phyloP scores from a whole-genome alignment of 345 rosid species.

The Iberis pinnata region DNA sequence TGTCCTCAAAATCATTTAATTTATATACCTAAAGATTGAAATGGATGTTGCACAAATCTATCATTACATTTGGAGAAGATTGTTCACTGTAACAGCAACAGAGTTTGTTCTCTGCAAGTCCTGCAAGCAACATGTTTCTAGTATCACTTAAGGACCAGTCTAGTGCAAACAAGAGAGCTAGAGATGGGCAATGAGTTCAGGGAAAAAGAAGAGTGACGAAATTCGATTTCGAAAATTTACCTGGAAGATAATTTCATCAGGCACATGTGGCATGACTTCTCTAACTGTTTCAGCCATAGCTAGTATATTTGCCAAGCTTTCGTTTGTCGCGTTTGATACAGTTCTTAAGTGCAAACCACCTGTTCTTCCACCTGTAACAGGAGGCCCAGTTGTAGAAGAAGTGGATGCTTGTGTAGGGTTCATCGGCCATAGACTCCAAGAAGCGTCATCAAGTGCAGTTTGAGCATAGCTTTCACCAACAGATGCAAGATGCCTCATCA shows the following conservation, averaged over 20 bases:
- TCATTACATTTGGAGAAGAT: slow-evolving; percentile 88
- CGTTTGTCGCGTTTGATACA: slow-evolving; percentile 42
- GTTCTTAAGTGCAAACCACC: slow-evolving; percentile 62
- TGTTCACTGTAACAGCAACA: slow-evolving; percentile 82
- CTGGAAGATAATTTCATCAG: slow-evolving; percentile 86
- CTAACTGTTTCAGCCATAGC: slow-evolving; percentile 93
- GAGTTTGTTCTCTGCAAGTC: slow-evolving; percentile 96
- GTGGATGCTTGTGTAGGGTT: slow-evolving; percentile 61
- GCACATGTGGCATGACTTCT: slow-evolving; percentile 91
- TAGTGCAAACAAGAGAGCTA: too few species aligned
- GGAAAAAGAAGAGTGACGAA: background rate
- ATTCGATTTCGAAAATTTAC: slow-evolving; percentile 30
- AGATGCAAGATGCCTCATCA: slow-evolving; percentile 99
- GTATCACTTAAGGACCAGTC: slow-evolving; percentile 10
- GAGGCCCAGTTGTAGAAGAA: slow-evolving; percentile 50
- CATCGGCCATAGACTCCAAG: slow-evolving; percentile 90
- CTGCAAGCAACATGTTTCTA: slow-evolving; percentile 44
- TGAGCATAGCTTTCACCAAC: slow-evolving; percentile 92
- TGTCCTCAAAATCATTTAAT: slow-evolving; percentile 21
- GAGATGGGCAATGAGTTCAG: slow-evolving; percentile 1
- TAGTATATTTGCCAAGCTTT: slow-evolving; percentile 61
- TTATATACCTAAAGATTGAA: slow-evolving; percentile 12
- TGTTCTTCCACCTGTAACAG: slow-evolving; percentile 45
- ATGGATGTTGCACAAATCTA: slow-evolving; percentile 9
- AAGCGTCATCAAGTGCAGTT: slow-evolving; percentile 74